These are phyloP conservation scores for Hyaloperonospora brassicae DNA, from an alignment of 352 stramenopile genomes.

Conservation along the genomic window DNA sequence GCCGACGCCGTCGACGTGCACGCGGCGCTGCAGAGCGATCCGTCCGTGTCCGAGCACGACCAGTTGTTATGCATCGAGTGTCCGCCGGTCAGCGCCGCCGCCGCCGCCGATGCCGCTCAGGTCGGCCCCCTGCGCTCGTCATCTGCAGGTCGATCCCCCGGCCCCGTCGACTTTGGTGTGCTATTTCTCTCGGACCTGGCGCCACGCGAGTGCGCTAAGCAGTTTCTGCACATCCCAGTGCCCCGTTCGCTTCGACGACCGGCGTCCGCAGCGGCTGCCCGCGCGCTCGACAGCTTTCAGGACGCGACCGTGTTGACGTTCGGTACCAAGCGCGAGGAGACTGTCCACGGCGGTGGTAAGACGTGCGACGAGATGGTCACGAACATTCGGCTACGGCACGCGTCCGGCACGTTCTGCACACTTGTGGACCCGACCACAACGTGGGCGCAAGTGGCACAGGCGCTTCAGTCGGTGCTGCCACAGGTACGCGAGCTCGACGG, in stretches of 20 bases:
- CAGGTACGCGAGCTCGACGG: slow-evolving; percentile 37
- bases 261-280: slow-evolving; percentile 10
- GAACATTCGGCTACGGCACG: slow-evolving; percentile 84
- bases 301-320: slow-evolving; percentile 63
- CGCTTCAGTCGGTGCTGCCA: slow-evolving; percentile 36
- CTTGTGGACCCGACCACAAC: slow-evolving; percentile 45
- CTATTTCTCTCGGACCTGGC: slow-evolving; percentile 37
- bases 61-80: slow-evolving; percentile 59
- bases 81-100: slow-evolving; percentile 18
- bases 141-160: background rate
- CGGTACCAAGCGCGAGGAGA: slow-evolving; percentile 46
- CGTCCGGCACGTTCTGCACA: slow-evolving; percentile 69
- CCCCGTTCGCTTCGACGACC: slow-evolving; percentile 29
- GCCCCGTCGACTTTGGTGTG: slow-evolving; percentile 50
- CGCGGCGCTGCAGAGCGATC: slow-evolving; percentile 23
- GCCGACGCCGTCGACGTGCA: slow-evolving; percentile 23
- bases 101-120: slow-evolving; percentile 8
- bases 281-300: slow-evolving; percentile 39
- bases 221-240: slow-evolving; percentile 50
- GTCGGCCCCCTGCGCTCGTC: slow-evolving; percentile 1
- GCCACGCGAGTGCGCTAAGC: slow-evolving; percentile 12
- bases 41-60: slow-evolving; percentile 17
- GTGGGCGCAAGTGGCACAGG: slow-evolving; percentile 37
- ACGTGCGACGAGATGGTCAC: slow-evolving; percentile 70
- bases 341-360: slow-evolving; percentile 59